Evolutionary conservation across 192 early-diverging fungal species (phyloP).

Genomic region (Dissophora globulifera): DNA sequence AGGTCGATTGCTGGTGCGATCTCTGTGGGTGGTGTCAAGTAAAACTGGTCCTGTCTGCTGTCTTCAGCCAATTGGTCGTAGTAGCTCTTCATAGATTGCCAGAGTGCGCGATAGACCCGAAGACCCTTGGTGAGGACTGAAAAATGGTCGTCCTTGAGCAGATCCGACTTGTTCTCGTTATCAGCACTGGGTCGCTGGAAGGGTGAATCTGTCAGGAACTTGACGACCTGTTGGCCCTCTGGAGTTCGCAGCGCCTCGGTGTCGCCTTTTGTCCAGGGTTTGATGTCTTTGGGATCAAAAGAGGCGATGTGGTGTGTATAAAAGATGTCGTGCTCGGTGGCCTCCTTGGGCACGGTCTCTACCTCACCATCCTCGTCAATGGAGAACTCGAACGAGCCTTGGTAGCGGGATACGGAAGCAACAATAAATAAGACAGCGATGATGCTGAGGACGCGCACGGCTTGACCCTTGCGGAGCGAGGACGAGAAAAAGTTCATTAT

Average conservation of each 20-base stretch:
- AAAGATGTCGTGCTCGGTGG: conserved; percentile 14
- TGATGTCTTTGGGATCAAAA: conserved; percentile 29
- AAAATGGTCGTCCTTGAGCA: conserved; percentile 33
- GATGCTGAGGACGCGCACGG: conserved; percentile 22
- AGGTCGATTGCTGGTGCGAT: conserved; percentile 36
- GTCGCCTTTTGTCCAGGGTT: conserved; percentile 33
- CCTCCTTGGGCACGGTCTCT: conserved; percentile 19
- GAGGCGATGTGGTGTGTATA: conserved; percentile 49
- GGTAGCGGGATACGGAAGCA: conserved; percentile 41
- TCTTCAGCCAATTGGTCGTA: conserved; percentile 17
- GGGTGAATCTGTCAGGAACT: conserved; percentile 24
- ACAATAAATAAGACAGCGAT: conserved; percentile 29
- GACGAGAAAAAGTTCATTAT: conserved; percentile 12
- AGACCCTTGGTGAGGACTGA: conserved; percentile 28
- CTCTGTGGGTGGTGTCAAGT: conserved; percentile 27
- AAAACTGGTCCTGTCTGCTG: conserved; percentile 8
- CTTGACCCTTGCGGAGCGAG: conserved; percentile 21
- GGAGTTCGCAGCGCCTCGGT: conserved; percentile 25
- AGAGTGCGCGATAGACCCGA: conserved; percentile 35
- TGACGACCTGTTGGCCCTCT: conserved; percentile 23
- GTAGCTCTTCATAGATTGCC: conserved; percentile 20
- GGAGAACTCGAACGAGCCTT: conserved; percentile 41
- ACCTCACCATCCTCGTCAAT: conserved; percentile 51
- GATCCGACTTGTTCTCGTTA: neutral
- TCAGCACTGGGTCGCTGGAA: neutral